Percentiles rank a stretch among this genome's conserved stretches.
Evolutionary conservation across 2,329 filamentous ascomycete species (phyloP).

Genomic region (Fusarium sulawesiense): DNA sequence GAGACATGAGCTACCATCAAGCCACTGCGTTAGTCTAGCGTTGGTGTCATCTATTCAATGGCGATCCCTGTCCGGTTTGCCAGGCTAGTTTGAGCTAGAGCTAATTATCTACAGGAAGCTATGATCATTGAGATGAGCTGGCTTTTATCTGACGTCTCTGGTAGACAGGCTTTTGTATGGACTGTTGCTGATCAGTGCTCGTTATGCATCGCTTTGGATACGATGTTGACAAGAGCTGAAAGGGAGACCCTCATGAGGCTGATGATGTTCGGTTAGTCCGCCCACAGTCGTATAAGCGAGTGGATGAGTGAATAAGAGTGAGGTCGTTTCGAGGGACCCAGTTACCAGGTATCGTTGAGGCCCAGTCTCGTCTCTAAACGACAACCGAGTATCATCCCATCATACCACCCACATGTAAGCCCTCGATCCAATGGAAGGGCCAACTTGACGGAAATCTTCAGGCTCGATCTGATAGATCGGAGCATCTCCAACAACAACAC

Average conservation of each 20-base stretch:
- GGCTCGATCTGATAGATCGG: conserved; percentile 34
- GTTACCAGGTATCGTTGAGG: conserved; percentile 8
- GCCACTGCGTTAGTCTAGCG: conserved; percentile 40
- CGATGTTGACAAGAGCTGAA: not conserved
- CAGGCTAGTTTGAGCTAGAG: not conserved
- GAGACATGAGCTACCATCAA: conserved; percentile 38
- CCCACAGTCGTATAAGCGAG: not conserved
- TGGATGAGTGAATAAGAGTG: not conserved
- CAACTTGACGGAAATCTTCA: conserved; percentile 11
- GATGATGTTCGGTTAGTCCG: not conserved
- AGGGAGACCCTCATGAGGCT: not conserved
- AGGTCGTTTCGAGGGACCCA: not conserved
- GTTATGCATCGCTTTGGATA: not conserved
- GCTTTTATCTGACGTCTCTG: conserved; percentile 31
- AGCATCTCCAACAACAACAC: conserved; percentile 31
- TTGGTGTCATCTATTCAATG: conserved; percentile 14
- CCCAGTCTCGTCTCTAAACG: not conserved
- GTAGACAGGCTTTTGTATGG: conserved; percentile 23
- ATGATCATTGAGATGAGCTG: conserved; percentile 29
- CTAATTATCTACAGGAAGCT: conserved; percentile 9
- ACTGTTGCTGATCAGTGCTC: conserved; percentile 19
- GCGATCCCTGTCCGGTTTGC: conserved; percentile 37
- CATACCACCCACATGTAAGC: conserved; percentile 8
- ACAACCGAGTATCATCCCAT: not conserved
- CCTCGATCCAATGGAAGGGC: conserved; percentile 3